phyloP scores from a whole-genome alignment of 495 filamentous ascomycete genomes.

The Penicillium silybi region DNA sequence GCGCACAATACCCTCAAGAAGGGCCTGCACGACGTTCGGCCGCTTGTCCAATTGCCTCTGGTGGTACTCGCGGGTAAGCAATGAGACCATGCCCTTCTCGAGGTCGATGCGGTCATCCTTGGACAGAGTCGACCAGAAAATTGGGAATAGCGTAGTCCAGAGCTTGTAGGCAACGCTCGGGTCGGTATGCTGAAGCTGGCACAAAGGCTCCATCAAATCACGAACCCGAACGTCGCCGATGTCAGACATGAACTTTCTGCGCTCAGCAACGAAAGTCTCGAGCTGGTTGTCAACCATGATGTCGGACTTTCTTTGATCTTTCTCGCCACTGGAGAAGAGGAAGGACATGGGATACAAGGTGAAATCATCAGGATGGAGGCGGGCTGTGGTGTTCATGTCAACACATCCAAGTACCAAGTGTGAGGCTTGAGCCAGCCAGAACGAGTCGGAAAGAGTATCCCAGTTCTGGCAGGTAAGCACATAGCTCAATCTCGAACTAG shows the following conservation, averaged over 20 bases:
- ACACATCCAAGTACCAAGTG: conserved; percentile 87
- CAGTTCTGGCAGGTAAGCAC: conserved; percentile 92
- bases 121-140: conserved; percentile 85
- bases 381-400: conserved; percentile 72
- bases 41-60: conserved; percentile 87
- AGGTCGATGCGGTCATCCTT: conserved; percentile 89
- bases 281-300: conserved; percentile 76
- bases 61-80: conserved; percentile 94
- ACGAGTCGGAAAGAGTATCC: conserved; percentile 90
- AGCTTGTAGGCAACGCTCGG: conserved; percentile 72
- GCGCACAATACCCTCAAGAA: conserved; percentile 79
- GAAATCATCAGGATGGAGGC: conserved; percentile 80
- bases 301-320: conserved; percentile 67
- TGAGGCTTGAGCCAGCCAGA: conserved; percentile 92
- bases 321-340: conserved; percentile 58
- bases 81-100: conserved; percentile 77
- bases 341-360: conserved; percentile 65
- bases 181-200: conserved; percentile 93
- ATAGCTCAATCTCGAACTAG: conserved; percentile 80
- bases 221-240: conserved; percentile 77
- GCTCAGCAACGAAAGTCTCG: conserved; percentile 71
- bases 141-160: conserved; percentile 86
- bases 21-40: conserved; percentile 88
- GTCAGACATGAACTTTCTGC: conserved; percentile 76
- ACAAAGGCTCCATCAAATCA: conserved; percentile 85